Base-by-base conservation (phyloP, 441 rosid genomes). In the Codiaeum variegatum region DNA sequence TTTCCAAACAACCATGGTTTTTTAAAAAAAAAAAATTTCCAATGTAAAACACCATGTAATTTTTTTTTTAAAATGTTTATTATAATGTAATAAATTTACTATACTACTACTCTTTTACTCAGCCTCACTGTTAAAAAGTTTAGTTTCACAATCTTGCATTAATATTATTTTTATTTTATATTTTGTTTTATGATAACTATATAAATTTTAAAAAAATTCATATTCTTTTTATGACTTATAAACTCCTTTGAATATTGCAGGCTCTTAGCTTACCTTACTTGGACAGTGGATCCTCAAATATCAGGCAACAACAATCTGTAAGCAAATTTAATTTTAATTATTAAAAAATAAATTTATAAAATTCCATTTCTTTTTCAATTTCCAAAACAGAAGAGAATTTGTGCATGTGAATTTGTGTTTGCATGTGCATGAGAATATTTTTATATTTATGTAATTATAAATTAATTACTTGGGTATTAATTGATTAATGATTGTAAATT, bases 241-340 rank as follows among this genome's bases (percentile, higher is more conserved):
- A 40, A 52, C 69, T 62, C 71, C 69, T 74, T 71, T 70, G 21
- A 77, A 66, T 21, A 55, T n/a, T 60, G 52, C 86, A 94, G 98
- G 97, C 97, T 66, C 90, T 94, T 71, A 90, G 98, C 83, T 83
- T 85, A 75, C 98, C 98, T 75, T 95, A 95, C 97, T 82, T 92
- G 86, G 96, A 91, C 83, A 81, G 69, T 78, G 92, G 88, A 72
- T 84, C 95, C 15, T 82, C 84, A 66, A 88, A 80, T 72, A 75
- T 81, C 78, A 87, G 88, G 83, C 92, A 77, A 26, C 89, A 88
- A 76, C 88, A 80, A n/a, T 44, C 86, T 73, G 92, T 90, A 87
- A 78, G 85, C 66, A 69, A 69, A 40, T 13, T 40, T 10, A 36
- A 40, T 40, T 38, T 38, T 40, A 40, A 40, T 40, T 9, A 9